Evolutionary conservation across 805 yeast genomes (phyloP).

Genomic region (Kuraishia piskuri): DNA sequence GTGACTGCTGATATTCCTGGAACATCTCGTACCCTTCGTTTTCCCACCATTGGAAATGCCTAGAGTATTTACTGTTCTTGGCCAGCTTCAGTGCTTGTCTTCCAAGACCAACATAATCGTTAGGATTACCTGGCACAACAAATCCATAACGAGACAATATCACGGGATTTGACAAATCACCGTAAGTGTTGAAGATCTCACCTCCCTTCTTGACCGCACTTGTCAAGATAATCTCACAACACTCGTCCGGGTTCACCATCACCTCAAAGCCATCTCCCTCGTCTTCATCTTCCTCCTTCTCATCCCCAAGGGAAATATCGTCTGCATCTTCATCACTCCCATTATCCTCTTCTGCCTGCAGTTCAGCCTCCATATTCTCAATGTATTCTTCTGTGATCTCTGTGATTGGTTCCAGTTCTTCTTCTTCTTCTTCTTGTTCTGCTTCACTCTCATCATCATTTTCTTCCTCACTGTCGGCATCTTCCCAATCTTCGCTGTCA

Average conservation of each 20-base stretch:
- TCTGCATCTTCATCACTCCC: conserved; percentile 15
- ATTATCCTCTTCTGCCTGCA: conserved; percentile 13
- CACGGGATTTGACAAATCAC: conserved; percentile 58
- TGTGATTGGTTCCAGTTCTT: conserved; percentile 5
- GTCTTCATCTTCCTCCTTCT: conserved; percentile 14
- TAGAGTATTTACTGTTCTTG: conserved; percentile 22
- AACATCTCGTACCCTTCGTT: conserved; percentile 30
- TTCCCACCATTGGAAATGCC: conserved; percentile 41
- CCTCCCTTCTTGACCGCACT: conserved; percentile 32
- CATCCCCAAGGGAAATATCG: conserved; percentile 8
- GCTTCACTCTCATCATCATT: conserved; percentile 2
- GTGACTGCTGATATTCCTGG: conserved; percentile 12
- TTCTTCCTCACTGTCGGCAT: conserved; percentile 12
- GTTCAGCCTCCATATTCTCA: conserved; percentile 18
- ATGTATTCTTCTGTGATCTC: conserved; percentile 26
- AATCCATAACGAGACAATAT: conserved; percentile 78
- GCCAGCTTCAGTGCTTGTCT: conserved; percentile 32
- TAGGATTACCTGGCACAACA: conserved; percentile 40
- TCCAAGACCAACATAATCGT: conserved; percentile 53
- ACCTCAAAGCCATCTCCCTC: conserved; percentile 17
- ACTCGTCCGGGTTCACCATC: conserved; percentile 34
- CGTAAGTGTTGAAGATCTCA: conserved; percentile 81
- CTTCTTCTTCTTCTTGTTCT: neutral
- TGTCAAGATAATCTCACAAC: conserved; percentile 62
- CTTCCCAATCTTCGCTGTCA: conserved; percentile 12